Conservation (phyloP, 108 stramenopile species). For the Nitzschia sp. region DNA sequence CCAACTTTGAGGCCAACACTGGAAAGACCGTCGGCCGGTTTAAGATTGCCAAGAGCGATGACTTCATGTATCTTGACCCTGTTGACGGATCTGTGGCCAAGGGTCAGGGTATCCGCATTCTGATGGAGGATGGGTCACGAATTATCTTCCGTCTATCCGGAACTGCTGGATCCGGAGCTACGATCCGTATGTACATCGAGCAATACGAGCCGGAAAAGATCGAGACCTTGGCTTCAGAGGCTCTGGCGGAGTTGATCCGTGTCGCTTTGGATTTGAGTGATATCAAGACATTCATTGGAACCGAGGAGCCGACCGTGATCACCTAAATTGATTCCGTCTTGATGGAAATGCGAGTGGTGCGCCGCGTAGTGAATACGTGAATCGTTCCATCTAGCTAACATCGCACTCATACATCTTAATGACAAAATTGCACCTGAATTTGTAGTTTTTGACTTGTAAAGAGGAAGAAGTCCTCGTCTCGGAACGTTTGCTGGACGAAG, state of each 20-base stretch:
- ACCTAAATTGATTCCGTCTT: too few relatives aligned
- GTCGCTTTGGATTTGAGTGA: constrained; percentile 90
- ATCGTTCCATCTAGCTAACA: too few relatives aligned
- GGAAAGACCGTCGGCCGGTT: constrained; percentile 78
- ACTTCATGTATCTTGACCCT: constrained; percentile 97
- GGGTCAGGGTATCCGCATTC: constrained; percentile 94
- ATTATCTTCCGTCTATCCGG: constrained; percentile 98
- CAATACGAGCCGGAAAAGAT: constrained; percentile 93
- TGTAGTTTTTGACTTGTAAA: too few relatives aligned
- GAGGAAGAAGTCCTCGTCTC: too few relatives aligned
- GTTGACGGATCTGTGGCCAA: constrained; percentile 93
- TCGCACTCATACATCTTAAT: too few relatives aligned
- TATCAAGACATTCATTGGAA: constrained; percentile 91
- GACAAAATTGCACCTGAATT: too few relatives aligned
- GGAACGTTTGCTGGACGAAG: too few relatives aligned
- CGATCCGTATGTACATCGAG: constrained; percentile 99
- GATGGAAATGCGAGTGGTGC: too few relatives aligned
- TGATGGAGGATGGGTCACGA: constrained; percentile 95
- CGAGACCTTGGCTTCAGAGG: constrained; percentile 69
- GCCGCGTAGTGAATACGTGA: too few relatives aligned
- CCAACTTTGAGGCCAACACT: constrained; percentile 63
- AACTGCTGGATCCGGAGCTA: constrained; percentile 98
- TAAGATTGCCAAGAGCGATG: constrained; percentile 90
- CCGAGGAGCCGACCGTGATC: constrained; percentile 97
- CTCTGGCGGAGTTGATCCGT: constrained; percentile 82